Evolutionary conservation across 2,329 filamentous ascomycete genomes (phyloP).

Genomic region (Penicillium hesseltinei): DNA sequence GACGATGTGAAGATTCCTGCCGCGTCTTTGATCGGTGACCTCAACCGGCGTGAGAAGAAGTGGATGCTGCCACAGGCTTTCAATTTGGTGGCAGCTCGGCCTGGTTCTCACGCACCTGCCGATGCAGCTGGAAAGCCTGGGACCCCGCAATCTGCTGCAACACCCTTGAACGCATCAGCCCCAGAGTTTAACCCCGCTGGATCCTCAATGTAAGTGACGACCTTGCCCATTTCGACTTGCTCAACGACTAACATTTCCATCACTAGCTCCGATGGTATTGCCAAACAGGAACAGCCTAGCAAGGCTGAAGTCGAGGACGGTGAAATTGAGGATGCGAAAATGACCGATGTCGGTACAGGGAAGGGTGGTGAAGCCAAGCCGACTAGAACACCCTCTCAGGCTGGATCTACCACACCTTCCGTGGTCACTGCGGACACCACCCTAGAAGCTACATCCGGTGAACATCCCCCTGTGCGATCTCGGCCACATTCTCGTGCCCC

Average conservation of each 20-base stretch:
- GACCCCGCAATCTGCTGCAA: slow-evolving; percentile 33
- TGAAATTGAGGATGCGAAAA: slow-evolving; percentile 48
- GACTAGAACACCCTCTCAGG: slow-evolving; percentile 10
- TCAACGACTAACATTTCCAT: slow-evolving; percentile 21
- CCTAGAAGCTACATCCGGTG: slow-evolving; percentile 7
- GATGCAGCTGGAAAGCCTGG: slow-evolving; percentile 29
- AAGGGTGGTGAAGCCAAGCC: slow-evolving; percentile 19
- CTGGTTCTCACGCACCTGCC: slow-evolving; percentile 23
- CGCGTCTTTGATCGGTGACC: slow-evolving; percentile 49
- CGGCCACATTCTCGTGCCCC: slow-evolving; percentile 28
- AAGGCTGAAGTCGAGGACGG: slow-evolving; percentile 45
- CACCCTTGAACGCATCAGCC: slow-evolving; percentile 42
- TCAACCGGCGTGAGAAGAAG: slow-evolving; percentile 49
- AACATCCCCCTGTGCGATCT: slow-evolving; percentile 21
- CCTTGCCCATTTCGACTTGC: not conserved
- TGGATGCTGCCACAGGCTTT: slow-evolving; percentile 51
- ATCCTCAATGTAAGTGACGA: slow-evolving; percentile 36
- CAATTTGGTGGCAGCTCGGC: slow-evolving; percentile 31
- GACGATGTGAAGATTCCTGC: slow-evolving; percentile 52
- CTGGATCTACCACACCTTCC: slow-evolving; percentile 8
- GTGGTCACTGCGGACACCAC: slow-evolving; percentile 11
- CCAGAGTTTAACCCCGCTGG: slow-evolving; percentile 41
- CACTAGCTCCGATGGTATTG: slow-evolving; percentile 30
- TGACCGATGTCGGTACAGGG: slow-evolving; percentile 33
- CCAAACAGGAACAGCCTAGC: slow-evolving; percentile 25